These are phyloP conservation scores for Euphrasia confusa DNA, from an alignment of 257 asterid species.

Conservation along the genomic window DNA sequence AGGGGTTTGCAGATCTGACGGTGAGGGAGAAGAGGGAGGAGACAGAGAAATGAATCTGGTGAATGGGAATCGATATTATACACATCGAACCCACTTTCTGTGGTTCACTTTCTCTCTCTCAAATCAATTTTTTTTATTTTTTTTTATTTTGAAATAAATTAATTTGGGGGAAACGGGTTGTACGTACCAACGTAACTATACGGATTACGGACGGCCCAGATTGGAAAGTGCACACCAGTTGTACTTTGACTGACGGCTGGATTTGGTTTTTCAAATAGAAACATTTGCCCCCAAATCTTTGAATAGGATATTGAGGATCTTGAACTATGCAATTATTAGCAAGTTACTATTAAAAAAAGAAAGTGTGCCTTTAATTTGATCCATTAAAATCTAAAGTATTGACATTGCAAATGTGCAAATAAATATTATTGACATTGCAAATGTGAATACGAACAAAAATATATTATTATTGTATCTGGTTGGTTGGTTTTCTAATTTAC, in stretches of 20 bases:
- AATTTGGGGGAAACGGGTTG: background rate
- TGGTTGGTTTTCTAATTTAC: too few species aligned
- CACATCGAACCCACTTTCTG: background rate
- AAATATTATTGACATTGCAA: too few species aligned
- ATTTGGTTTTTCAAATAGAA: background rate
- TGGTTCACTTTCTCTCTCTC: background rate
- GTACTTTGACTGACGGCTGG: background rate
- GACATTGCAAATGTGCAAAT: too few species aligned
- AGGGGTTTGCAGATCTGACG: constrained; percentile 17
- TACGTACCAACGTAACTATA: constrained; percentile 1
- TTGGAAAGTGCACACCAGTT: background rate
- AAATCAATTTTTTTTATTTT: background rate
- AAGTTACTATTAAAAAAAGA: background rate
- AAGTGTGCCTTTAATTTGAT: background rate
- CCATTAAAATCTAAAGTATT: too few species aligned
- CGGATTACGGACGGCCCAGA: constrained; percentile 3
- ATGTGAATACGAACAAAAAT: too few species aligned
- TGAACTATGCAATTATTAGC: background rate
- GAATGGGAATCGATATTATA: background rate
- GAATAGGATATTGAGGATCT: background rate
- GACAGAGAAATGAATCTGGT: background rate
- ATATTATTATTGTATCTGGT: too few species aligned
- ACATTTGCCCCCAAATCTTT: background rate
- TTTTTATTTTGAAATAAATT: background rate
- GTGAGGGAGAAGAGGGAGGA: constrained; percentile 9